Conservation (phyloP, 78 protist species). For the Bigelowiella natans region DNA sequence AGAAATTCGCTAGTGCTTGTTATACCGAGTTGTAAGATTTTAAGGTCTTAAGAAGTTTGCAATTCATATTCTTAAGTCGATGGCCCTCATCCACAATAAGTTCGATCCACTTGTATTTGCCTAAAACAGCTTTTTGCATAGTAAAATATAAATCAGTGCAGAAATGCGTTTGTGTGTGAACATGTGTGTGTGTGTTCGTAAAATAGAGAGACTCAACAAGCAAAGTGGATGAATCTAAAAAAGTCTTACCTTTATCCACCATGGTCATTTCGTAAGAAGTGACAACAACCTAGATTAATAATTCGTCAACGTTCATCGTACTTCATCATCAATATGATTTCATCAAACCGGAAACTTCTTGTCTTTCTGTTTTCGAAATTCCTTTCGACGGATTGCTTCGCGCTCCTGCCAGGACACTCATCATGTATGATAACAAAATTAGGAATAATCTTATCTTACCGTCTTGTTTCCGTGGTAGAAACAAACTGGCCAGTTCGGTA, state of each 20-base stretch:
- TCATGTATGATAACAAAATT: background rate
- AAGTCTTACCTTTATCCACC: too few relatives aligned
- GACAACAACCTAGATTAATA: too few relatives aligned
- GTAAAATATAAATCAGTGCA: too few relatives aligned
- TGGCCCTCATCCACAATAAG: slow-evolving; percentile 74
- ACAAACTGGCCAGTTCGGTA: background rate
- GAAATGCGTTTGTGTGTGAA: too few relatives aligned
- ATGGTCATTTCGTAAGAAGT: background rate
- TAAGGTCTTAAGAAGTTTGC: background rate
- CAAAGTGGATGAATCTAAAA: too few relatives aligned
- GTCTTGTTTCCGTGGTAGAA: background rate
- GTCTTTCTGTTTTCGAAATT: background rate
- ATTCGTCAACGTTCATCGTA: too few relatives aligned
- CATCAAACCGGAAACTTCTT: background rate
- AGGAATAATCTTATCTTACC: too few relatives aligned
- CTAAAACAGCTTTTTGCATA: too few relatives aligned
- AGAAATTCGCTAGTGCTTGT: too few relatives aligned
- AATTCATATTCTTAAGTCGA: slow-evolving; percentile 76
- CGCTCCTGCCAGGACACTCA: background rate
- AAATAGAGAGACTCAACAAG: too few relatives aligned
- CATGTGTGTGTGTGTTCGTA: too few relatives aligned
- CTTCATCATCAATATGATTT: too few relatives aligned
- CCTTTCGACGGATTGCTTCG: background rate
- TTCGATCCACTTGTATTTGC: background rate
- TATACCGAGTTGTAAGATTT: background rate